These are phyloP conservation scores for Chalaropsis thielavioides DNA, from an alignment of 2,329 filamentous ascomycete species.

Conservation along the genomic window DNA sequence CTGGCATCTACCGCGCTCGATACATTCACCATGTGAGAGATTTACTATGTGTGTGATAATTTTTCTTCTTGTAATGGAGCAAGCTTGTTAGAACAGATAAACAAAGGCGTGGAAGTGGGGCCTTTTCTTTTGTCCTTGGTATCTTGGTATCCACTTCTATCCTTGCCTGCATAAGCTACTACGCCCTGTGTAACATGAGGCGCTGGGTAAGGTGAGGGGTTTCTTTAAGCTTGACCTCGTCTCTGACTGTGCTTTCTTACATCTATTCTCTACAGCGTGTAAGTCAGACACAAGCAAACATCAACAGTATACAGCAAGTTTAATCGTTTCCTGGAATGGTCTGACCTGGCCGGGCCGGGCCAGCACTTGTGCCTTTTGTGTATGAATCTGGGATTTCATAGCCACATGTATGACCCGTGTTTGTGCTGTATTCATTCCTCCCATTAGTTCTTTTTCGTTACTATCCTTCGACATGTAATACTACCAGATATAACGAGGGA, in stretches of 20 bases:
- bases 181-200: neutral
- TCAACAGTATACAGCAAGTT: too few species aligned
- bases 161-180: neutral
- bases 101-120: neutral
- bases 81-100: too few species aligned
- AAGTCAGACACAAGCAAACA: neutral
- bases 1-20: too few species aligned
- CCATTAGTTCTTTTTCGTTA: neutral
- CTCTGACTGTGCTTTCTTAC: neutral
- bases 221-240: neutral
- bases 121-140: neutral
- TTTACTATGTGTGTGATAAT: too few species aligned
- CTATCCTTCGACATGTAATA: neutral
- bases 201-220: neutral
- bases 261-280: neutral
- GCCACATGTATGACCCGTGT: neutral
- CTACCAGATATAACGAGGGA: neutral
- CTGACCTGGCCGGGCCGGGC: too few species aligned
- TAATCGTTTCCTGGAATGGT: too few species aligned
- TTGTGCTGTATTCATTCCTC: neutral
- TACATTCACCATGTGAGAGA: too few species aligned
- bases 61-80: too few species aligned
- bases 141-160: neutral
- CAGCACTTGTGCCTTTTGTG: neutral
- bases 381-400: neutral